Evolutionary conservation across 2,329 filamentous ascomycete genomes (phyloP).

Genomic region (Chrysosporium keratinophilum): DNA sequence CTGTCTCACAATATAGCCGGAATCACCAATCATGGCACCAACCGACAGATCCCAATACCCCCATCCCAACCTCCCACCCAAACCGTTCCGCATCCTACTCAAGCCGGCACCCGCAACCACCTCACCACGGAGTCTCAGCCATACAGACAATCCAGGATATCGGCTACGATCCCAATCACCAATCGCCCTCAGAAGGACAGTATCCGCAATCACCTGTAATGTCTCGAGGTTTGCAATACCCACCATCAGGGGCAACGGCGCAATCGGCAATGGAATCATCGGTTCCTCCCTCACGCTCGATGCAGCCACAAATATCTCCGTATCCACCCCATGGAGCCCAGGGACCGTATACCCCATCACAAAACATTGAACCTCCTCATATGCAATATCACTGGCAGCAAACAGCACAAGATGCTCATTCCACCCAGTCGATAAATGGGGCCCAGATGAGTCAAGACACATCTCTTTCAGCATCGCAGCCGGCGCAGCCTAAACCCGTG

Average conservation of each 20-base stretch:
- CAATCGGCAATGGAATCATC: neutral
- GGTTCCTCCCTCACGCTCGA: neutral
- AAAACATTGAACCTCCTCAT: neutral
- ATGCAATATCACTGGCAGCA: slow-evolving; percentile 5
- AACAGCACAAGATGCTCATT: neutral
- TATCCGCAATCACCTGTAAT: neutral
- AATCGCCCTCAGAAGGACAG: neutral
- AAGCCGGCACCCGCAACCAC: neutral
- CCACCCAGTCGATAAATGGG: slow-evolving; percentile 17
- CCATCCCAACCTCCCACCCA: neutral
- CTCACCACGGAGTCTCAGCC: neutral
- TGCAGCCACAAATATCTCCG: neutral
- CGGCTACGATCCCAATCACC: neutral
- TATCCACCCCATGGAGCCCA: neutral
- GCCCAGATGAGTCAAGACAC: slow-evolving; percentile 4
- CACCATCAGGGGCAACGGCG: neutral
- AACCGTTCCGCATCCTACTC: neutral
- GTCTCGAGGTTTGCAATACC: slow-evolving; percentile 3
- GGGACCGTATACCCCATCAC: neutral
- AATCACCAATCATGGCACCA: slow-evolving; percentile 7
- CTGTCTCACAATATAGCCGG: slow-evolving; percentile 4
- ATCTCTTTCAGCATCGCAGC: slow-evolving; percentile 29
- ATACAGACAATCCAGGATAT: neutral
- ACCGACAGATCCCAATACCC: slow-evolving; percentile 1
- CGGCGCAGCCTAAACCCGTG: slow-evolving; percentile 42